These are phyloP conservation scores for Entonaema liquescens DNA, from an alignment of 495 filamentous ascomycete genomes.

Conservation along the genomic window DNA sequence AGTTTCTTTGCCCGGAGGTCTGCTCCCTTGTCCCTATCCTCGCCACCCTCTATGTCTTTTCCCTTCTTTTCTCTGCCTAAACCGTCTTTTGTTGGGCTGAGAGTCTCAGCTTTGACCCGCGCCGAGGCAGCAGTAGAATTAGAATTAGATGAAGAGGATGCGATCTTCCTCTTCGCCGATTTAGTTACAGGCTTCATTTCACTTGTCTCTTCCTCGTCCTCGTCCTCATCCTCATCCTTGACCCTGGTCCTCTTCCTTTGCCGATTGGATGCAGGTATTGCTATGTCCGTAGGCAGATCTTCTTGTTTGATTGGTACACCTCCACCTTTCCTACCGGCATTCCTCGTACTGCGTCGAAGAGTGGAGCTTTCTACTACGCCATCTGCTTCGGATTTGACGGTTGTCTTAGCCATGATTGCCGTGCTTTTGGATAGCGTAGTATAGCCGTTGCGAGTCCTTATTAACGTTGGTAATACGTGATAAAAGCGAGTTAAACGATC, in stretches of 20 bases:
- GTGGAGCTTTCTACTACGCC: not conserved
- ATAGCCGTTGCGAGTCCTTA: not conserved
- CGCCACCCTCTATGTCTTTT: not conserved
- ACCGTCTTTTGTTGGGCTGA: not conserved
- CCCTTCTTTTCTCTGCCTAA: not conserved
- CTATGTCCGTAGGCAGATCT: not conserved
- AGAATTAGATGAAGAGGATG: not conserved
- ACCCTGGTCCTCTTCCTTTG: not conserved
- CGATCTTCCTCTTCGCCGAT: not conserved
- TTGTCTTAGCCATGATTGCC: conserved; percentile 18
- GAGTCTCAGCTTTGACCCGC: not conserved
- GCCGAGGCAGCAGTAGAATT: not conserved
- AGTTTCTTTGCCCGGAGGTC: conserved; percentile 44
- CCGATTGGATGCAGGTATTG: not conserved
- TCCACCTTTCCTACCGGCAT: not conserved
- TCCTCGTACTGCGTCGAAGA: not conserved
- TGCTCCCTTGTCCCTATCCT: not conserved
- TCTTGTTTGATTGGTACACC: conserved; percentile 1
- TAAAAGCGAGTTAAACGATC: too few species aligned
- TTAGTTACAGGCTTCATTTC: not conserved
- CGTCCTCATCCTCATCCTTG: not conserved
- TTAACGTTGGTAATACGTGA: too few species aligned
- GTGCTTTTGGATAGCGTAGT: not conserved
- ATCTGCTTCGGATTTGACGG: not conserved
- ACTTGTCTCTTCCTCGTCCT: not conserved